Evolutionary conservation across 805 yeast genomes (phyloP).

Genomic region (Yarrowia keelungensis): DNA sequence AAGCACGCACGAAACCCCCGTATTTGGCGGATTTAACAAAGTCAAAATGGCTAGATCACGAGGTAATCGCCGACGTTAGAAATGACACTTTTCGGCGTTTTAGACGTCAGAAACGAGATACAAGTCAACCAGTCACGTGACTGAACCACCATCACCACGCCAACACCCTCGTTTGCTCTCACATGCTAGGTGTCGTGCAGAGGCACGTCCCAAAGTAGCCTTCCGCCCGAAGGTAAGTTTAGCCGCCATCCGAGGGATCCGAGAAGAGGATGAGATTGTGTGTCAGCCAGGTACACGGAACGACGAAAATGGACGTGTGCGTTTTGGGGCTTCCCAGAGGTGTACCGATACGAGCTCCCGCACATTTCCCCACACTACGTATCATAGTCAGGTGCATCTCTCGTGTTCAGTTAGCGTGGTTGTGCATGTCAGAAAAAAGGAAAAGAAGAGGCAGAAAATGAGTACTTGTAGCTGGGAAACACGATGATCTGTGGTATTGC

Average conservation of each 20-base stretch:
- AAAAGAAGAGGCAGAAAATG: too few relatives aligned
- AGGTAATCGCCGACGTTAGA: not conserved
- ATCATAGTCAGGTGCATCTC: constrained; percentile 22
- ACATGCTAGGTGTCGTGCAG: not conserved
- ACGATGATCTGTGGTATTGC: too few relatives aligned
- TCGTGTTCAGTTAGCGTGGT: constrained; percentile 7
- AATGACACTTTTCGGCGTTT: too few relatives aligned
- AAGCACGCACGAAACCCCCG: constrained; percentile 16
- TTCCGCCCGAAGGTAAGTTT: constrained; percentile 20
- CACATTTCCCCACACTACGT: constrained; percentile 20
- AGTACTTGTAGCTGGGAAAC: too few relatives aligned
- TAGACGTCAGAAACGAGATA: too few relatives aligned
- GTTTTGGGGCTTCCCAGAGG: not conserved
- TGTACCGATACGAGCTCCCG: constrained; percentile 2
- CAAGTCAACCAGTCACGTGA: too few relatives aligned
- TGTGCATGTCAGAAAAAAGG: too few relatives aligned
- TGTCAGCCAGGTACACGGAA: not conserved
- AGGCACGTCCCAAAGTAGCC: constrained; percentile 1
- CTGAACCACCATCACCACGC: too few relatives aligned
- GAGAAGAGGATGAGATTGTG: not conserved
- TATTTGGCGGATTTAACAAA: constrained; percentile 3
- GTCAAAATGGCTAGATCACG: constrained; percentile 4
- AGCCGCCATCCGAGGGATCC: constrained; percentile 29
- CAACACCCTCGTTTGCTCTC: too few relatives aligned
- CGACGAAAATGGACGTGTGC: not conserved